phyloP scores from a whole-genome alignment of 1,284 basidiomycete genomes.

The Sporisorium scitamineum region DNA sequence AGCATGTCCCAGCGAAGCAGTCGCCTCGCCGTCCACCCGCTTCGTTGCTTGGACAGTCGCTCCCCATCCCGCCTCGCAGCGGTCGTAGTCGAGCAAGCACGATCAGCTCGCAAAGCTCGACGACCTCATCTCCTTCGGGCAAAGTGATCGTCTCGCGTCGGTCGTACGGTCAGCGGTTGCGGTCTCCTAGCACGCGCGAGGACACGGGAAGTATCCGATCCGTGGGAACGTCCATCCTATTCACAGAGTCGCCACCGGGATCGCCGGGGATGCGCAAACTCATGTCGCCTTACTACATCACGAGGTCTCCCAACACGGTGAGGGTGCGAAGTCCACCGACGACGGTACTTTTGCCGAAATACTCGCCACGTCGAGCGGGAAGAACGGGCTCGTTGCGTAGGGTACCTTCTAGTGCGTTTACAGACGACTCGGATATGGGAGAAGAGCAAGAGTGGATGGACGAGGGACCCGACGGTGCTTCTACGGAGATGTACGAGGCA shows the following conservation, averaged over 20 bases:
- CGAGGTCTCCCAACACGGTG: conserved; percentile 9
- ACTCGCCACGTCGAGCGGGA: conserved; percentile 16
- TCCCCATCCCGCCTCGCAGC: conserved; percentile 43
- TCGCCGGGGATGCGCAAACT: conserved; percentile 27
- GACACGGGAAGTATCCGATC: conserved; percentile 38
- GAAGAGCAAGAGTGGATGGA: conserved; percentile 43
- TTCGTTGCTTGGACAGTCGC: conserved; percentile 30
- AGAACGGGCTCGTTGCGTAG: background rate
- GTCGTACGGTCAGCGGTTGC: conserved; percentile 32
- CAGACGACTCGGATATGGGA: conserved; percentile 10
- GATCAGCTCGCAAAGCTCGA: conserved; percentile 46
- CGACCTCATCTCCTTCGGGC: conserved; percentile 32
- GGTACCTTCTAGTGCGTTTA: conserved; percentile 15
- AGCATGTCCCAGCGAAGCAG: background rate
- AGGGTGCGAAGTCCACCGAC: conserved; percentile 26
- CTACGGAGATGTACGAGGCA: background rate
- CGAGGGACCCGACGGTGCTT: conserved; percentile 2
- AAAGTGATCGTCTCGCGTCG: conserved; percentile 46
- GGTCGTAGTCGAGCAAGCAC: conserved; percentile 44
- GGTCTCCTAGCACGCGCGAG: conserved; percentile 18
- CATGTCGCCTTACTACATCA: conserved; percentile 21
- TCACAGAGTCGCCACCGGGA: conserved; percentile 20
- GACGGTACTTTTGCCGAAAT: conserved; percentile 19
- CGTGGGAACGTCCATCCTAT: conserved; percentile 43
- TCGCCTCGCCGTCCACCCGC: conserved; percentile 32